phyloP scores from a whole-genome alignment of 345 rosid genomes.

The Hibiscus mutabilis region DNA sequence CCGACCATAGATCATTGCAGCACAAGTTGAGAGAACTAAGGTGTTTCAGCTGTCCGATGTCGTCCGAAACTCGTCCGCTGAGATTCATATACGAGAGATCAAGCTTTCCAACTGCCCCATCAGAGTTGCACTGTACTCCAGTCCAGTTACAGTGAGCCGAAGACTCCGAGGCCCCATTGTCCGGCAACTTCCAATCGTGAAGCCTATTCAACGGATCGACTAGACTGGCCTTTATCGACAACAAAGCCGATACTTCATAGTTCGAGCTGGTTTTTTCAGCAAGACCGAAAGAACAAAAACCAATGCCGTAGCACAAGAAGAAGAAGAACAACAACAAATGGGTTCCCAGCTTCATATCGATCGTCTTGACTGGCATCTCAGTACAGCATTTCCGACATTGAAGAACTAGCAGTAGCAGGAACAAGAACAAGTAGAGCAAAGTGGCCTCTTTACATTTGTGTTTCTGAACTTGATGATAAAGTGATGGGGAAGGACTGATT shows the following conservation, averaged over 20 bases:
- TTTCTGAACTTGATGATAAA: neutral
- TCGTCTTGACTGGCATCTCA: conserved; percentile 25
- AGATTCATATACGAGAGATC: conserved; percentile 80
- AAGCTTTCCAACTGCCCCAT: conserved; percentile 60
- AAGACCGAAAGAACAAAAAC: conserved; percentile 26
- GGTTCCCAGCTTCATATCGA: conserved; percentile 26
- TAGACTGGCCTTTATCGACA: conserved; percentile 50
- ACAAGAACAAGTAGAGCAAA: neutral
- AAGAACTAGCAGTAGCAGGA: neutral
- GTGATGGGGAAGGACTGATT: too few species aligned
- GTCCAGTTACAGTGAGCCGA: conserved; percentile 70
- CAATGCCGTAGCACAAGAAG: conserved; percentile 38
- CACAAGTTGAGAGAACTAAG: conserved; percentile 65
- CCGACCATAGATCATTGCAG: conserved; percentile 52
- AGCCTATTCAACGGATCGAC: conserved; percentile 57
- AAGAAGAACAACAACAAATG: conserved; percentile 34
- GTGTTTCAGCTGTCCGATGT: conserved; percentile 39
- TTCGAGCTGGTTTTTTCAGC: conserved; percentile 21
- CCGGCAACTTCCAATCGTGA: conserved; percentile 55
- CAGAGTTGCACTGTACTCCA: conserved; percentile 64
- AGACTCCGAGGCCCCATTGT: conserved; percentile 8
- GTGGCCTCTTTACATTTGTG: neutral
- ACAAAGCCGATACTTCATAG: conserved; percentile 46
- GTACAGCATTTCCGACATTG: conserved; percentile 23
- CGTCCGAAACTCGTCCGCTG: conserved; percentile 56